Base-by-base conservation (phyloP, 495 filamentous ascomycete species). In the Penicillium lagena region DNA sequence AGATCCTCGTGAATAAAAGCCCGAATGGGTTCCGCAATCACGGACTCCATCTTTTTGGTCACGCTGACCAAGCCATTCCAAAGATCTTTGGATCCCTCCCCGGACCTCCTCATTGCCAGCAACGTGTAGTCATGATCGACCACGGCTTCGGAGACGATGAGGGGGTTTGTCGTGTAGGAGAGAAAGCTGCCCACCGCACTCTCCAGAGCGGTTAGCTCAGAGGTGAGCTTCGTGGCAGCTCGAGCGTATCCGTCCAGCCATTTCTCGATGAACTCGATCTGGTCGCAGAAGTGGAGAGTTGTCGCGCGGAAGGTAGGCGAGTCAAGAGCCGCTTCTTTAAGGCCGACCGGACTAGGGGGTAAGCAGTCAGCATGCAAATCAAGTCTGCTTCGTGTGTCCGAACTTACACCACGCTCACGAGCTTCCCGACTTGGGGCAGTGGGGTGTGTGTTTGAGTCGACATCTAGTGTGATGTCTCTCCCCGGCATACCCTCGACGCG, bases 61-160 rank as follows among this genome's bases (percentile, higher is more conserved):
- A 77, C 73, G 43, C 64, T 67, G 27, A 96, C 62, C n/a, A 87
- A 67, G n/a, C 81, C 77, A 39, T 70, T 74, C 90, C 90, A 96
- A 65, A 85, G 86, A 54, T 93, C 90, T 58, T 81, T 83, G 7
- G 87, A 82, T 12, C 86, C 85, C 44, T 97, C 91, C 9, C 82
- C 85, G 67, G 87, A 85, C 45, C 85, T 78, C 63, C 82, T 85
- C 64, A 97, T 79, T 8, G 90, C 90, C 40, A 93, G 68, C 36
- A 91, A 68, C 0, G 90, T 95, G 63, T 96, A 96, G 64, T 97
- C 93, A 72, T 95, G 88, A 56, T 97, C 94, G 57, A 97, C 72
- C 17, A 89, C 77, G 35, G 83, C 83, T 64, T 90, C 87, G 43
- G 80, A 88, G 38, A 88, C 68, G 47, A 80, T 75, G 28, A 77